Evolutionary conservation across 371 early-diverging fungal species (phyloP), one percentile per base, ranked within the genome.

Genomic region (Mortierella sp.): DNA sequence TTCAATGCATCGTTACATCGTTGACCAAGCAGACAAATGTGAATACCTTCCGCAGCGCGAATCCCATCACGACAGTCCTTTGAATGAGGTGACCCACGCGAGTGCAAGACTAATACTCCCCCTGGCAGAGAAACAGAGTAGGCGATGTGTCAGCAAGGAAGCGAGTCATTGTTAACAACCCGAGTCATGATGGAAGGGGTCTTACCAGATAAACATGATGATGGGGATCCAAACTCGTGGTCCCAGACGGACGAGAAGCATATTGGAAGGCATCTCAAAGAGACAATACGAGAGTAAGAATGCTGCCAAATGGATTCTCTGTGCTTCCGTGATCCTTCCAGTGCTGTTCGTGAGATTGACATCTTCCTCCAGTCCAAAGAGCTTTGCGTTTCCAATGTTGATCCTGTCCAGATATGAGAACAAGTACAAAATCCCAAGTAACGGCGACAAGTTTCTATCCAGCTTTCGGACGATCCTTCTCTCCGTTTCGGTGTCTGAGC

Each of bases 201-300:
- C 4, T 38, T 60, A 71, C 92, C 91, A 91, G 34, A 73, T 65
- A 24, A 91, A 34, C 71, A 88, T 86, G n/a, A 90, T 83, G 18
- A 88, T 78, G 4, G 93, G 87, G 48, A 95, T 87, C 95, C 93
- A 91, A 31, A 68, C 59, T 21, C 83, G 82, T 9, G 93, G 88
- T 9, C 89, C 86, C 45, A 90, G 61, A 4, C 64, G 76, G 53
- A 93, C 90, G 21, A 91, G 74, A 19, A 86, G 24, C 49, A 85
- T 61, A 72, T 90, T 90, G 18, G 88, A 86, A 2, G 90, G 91
- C 41, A 91, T 78, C 66, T 92, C 91, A 74, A 83, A 91, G 38
- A 86, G 38, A 10, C 58, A 73, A 45, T 72, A 79, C 0, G 60
- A 52, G 49, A 65, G 14, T 34, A 67, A 72, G 50, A 72, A 63